Evolutionary conservation across 1,139 yeast genomes (phyloP), one percentile per base, ranked within the genome.

Genomic region (Candida dubliniensis): DNA sequence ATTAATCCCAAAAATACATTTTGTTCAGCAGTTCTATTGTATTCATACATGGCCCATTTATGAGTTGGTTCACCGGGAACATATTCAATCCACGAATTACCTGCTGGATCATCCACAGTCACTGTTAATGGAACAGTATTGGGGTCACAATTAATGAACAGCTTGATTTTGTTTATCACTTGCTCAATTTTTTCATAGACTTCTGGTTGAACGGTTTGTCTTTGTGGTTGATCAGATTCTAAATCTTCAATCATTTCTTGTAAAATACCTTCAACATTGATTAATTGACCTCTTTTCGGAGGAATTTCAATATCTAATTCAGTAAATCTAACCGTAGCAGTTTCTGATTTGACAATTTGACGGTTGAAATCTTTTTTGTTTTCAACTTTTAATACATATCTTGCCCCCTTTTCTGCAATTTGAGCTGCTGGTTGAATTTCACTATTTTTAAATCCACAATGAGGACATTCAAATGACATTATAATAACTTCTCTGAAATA

Each of bases 381-480:
- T 62, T 88, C 96, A 43, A 93, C 67, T 59, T 83, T 82, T 46
- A 91, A 71, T 24, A 79, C 72, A 63, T 87, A 88, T 59, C 82
- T 79, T 29, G 86, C 68, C 27, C 98, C 99, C 67, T 88, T 88
- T 58, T 87, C 95, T 53, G 91, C 95, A 46, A 87, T 85, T 48
- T 79, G 80, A 7, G 95, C 85, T 10, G 99, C 99, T 15, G 97
- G 87, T 70, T 95, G 99, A 54, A 95, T 81, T 67, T 95, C 99
- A 40, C 90, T 81, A 71, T 90, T 93, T 64, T 85, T 87, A 60
- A 89, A 81, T 1, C 89, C 87, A 72, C 99, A 95, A 64, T 91
- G 96, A 34, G 95, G 93, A 67, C 99, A 95, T 53, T 83, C 87
- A 64, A 95, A 95, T 2, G 98, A 91, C 96, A 93, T 93, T 50